Conservation (phyloP, 179 eudicot species). For the Gypsophila paniculata region DNA sequence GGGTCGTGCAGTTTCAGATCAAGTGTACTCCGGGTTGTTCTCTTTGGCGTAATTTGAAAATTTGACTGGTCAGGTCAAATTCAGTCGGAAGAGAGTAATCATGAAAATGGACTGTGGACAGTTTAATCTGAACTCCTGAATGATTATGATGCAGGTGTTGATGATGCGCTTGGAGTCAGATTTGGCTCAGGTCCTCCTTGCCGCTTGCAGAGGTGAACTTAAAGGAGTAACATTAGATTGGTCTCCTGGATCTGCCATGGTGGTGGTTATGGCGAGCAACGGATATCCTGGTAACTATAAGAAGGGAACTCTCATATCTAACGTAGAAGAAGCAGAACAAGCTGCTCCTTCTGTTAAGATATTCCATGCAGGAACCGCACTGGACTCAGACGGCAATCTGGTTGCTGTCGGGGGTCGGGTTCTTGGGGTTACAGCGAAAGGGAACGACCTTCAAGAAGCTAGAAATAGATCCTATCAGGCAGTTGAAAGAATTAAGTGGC, state of each 20-base stretch:
- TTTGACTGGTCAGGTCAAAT: no score
- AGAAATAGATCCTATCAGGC: constrained; percentile 68
- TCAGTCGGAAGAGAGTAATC: no score
- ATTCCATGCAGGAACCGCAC: constrained; percentile 85
- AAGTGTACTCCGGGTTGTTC: no score
- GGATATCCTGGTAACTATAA: constrained; percentile 85
- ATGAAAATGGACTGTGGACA: no score
- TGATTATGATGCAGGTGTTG: constrained; percentile 48
- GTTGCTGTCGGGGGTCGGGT: constrained; percentile 91
- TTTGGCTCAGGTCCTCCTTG: constrained; percentile 71
- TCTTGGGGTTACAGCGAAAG: constrained; percentile 86
- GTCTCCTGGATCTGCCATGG: constrained; percentile 91
- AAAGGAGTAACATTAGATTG: constrained; percentile 57
- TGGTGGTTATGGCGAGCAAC: constrained; percentile 94
- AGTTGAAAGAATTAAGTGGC: constrained; percentile 61
- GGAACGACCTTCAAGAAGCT: constrained; percentile 72
- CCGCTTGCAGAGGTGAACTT: constrained; percentile 76
- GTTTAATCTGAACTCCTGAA: no score
- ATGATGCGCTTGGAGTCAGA: constrained; percentile 96
- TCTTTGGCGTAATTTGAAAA: no score
- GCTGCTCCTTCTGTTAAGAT: constrained; percentile 68
- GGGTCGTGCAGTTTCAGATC: no score
- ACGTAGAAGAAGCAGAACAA: constrained; percentile 62
- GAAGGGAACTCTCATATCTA: constrained; percentile 62
- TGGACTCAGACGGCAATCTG: constrained; percentile 57